Conservation (phyloP, 2,329 filamentous ascomycete species). For the Claviceps sp. region DNA sequence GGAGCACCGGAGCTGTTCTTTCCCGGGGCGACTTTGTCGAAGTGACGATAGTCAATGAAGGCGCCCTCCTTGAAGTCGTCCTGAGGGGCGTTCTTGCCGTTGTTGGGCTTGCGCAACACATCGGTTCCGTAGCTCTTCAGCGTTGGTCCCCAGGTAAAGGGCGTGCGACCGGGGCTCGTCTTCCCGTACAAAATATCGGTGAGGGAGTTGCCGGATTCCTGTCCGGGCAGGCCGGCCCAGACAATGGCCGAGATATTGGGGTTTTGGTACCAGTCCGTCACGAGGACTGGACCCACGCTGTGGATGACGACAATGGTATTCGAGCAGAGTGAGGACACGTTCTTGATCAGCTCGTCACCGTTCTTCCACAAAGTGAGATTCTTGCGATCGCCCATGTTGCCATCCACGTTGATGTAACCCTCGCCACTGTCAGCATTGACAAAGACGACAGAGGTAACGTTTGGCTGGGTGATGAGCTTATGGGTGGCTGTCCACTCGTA, state of each 20-base stretch:
- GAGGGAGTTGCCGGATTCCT: slow-evolving; percentile 71
- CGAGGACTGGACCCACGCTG: slow-evolving; percentile 64
- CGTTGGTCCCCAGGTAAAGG: slow-evolving; percentile 66
- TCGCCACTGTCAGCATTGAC: slow-evolving; percentile 81
- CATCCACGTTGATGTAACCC: slow-evolving; percentile 71
- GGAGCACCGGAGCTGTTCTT: slow-evolving; percentile 33
- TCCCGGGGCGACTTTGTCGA: slow-evolving; percentile 44
- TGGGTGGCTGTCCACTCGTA: slow-evolving; percentile 48
- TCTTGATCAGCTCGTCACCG: slow-evolving; percentile 69
- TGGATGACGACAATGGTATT: slow-evolving; percentile 93
- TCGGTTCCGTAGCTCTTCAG: slow-evolving; percentile 55
- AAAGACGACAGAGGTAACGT: slow-evolving; percentile 69
- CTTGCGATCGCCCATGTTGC: slow-evolving; percentile 77
- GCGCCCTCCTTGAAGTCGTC: slow-evolving; percentile 62
- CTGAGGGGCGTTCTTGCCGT: slow-evolving; percentile 53
- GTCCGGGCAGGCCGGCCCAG: slow-evolving; percentile 70
- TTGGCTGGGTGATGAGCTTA: slow-evolving; percentile 45
- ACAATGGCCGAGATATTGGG: slow-evolving; percentile 74
- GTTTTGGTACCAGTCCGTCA: slow-evolving; percentile 61
- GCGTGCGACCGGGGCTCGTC: slow-evolving; percentile 64
- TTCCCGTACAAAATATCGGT: slow-evolving; percentile 74
- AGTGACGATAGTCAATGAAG: slow-evolving; percentile 59
- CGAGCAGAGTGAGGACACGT: slow-evolving; percentile 61
- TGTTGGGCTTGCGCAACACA: slow-evolving; percentile 56
- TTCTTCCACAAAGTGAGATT: slow-evolving; percentile 84